Evolutionary conservation across 495 filamentous ascomycete species (phyloP).

Genomic region (Neurospora sp.): DNA sequence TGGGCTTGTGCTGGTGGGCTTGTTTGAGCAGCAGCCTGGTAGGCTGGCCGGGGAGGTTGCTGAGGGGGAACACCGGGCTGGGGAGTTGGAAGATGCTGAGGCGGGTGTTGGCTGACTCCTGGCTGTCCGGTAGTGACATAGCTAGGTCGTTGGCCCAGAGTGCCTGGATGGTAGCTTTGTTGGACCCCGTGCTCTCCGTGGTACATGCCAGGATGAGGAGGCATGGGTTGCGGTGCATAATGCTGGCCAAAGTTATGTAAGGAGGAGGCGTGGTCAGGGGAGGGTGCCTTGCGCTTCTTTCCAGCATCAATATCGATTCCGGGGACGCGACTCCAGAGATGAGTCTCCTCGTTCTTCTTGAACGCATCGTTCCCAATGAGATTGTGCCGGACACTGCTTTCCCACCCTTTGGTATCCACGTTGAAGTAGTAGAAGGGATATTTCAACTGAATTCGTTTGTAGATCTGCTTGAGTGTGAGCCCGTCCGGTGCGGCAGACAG

Average conservation of each 20-base stretch:
- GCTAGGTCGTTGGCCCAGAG: conserved; percentile 16
- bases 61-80: conserved; percentile 12
- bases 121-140: conserved; percentile 15
- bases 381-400: conserved; percentile 94
- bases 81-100: conserved; percentile 14
- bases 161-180: conserved; percentile 16
- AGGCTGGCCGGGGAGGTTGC: conserved; percentile 18
- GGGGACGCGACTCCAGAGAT: conserved; percentile 40
- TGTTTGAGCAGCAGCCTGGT: conserved; percentile 19
- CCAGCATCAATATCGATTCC: conserved; percentile 41
- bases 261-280: conserved; percentile 29
- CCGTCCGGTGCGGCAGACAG: conserved; percentile 62
- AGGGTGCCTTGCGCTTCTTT: conserved; percentile 41
- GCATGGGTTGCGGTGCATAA: conserved; percentile 13
- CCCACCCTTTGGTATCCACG: conserved; percentile 79
- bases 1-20: conserved; percentile 26
- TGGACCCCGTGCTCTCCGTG: conserved; percentile 14
- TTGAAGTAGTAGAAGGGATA: conserved; percentile 88
- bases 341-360: conserved; percentile 60
- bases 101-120: conserved; percentile 16
- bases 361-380: conserved; percentile 83
- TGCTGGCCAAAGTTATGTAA: conserved; percentile 20
- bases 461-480: conserved; percentile 88
- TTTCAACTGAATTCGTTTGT: conserved; percentile 73
- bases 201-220: conserved; percentile 20